Conservation (phyloP, 1,139 yeast genomes). For the Geotrichum citri-aurantii region DNA sequence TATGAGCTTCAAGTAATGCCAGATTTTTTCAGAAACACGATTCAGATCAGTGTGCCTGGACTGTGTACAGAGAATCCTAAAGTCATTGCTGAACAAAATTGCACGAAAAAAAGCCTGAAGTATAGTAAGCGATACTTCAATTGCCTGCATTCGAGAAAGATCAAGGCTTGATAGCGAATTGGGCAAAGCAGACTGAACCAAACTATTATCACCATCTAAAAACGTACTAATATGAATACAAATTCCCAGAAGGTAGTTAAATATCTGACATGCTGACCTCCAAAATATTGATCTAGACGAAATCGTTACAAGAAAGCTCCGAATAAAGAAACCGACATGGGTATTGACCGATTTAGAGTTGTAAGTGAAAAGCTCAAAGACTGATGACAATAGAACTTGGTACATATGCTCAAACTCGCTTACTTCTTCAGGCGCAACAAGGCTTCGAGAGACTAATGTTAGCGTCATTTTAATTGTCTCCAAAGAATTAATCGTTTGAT, state of each 20-base stretch:
- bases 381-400: not conserved
- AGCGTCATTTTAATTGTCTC: conserved; percentile 8
- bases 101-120: conserved; percentile 12
- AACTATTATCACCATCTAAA: not conserved
- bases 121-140: conserved; percentile 8
- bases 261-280: conserved; percentile 1
- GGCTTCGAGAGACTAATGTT: not conserved
- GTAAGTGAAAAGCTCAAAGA: conserved; percentile 3
- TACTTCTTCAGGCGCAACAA: not conserved
- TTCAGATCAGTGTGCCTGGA: not conserved
- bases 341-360: conserved; percentile 11
- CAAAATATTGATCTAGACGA: conserved; percentile 8
- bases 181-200: not conserved
- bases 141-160: conserved; percentile 1
- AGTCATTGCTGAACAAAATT: not conserved
- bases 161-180: not conserved
- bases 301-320: conserved; percentile 7
- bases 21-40: not conserved
- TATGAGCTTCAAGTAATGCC: conserved; percentile 1
- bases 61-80: not conserved
- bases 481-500: conserved; percentile 8
- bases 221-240: not conserved
- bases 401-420: conserved; percentile 2
- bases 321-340: conserved; percentile 12
- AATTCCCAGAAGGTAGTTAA: not conserved